These are phyloP conservation scores for Raffaelea arxii DNA, from an alignment of 2,329 filamentous ascomycete species.

Conservation along the genomic window DNA sequence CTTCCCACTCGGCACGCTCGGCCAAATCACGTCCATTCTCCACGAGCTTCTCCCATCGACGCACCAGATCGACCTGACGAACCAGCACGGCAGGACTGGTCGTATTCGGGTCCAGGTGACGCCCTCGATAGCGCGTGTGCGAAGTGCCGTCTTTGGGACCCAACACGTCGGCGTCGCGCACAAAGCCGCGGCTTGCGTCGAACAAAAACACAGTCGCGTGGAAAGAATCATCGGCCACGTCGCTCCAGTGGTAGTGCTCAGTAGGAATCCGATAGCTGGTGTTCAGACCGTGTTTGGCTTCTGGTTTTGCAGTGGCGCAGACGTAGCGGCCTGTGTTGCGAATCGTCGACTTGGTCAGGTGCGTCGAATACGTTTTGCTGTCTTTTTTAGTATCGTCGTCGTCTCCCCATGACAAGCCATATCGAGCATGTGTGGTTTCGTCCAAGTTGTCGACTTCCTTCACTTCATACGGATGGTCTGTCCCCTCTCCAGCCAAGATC, in stretches of 20 bases:
- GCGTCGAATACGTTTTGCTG: constrained; percentile 15
- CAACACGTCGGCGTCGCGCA: constrained; percentile 20
- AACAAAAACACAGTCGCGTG: constrained; percentile 28
- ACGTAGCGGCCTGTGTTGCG: constrained; percentile 17
- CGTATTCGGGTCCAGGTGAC: constrained; percentile 15
- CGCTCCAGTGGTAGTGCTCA: constrained; percentile 19
- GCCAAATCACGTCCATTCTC: constrained; percentile 10
- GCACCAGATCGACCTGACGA: constrained; percentile 11
- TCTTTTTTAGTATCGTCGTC: constrained; percentile 10
- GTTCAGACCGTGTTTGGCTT: constrained; percentile 10
- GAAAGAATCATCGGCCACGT: constrained; percentile 17
- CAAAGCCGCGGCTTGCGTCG: constrained; percentile 22
- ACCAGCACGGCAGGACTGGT: constrained; percentile 13
- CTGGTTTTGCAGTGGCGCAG: constrained; percentile 6
- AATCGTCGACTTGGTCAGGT: constrained; percentile 17
- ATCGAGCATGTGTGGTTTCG: constrained; percentile 21
- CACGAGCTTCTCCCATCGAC: constrained; percentile 13
- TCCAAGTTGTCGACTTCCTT: constrained; percentile 7
- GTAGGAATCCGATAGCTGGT: constrained; percentile 21
- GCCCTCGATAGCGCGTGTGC: constrained; percentile 12
- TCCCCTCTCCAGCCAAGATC: constrained; percentile 23
- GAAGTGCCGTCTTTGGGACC: constrained; percentile 18
- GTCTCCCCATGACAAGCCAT: constrained; percentile 18
- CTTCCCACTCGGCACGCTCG: constrained; percentile 13
- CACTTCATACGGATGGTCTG: constrained; percentile 19